phyloP scores from a whole-genome alignment of 2,329 filamentous ascomycete species.

The Apiospora arundinis region DNA sequence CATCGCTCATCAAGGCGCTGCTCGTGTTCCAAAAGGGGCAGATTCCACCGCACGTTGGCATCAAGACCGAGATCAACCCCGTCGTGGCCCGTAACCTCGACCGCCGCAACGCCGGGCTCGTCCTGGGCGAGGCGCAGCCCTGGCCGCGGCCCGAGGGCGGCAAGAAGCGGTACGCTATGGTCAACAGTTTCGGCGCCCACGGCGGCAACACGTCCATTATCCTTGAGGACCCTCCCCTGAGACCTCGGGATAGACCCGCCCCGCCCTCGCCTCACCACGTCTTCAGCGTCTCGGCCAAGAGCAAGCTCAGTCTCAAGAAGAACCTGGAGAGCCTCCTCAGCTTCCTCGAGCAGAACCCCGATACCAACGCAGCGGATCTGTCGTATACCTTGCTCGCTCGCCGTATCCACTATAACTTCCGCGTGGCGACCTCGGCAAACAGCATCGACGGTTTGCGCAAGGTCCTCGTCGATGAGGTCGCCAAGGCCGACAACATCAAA shows the following conservation, averaged over 20 bases:
- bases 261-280: constrained; percentile 26
- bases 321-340: constrained; percentile 42
- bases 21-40: constrained; percentile 48
- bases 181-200: constrained; percentile 64
- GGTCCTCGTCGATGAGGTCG: constrained; percentile 24
- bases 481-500: constrained; percentile 14
- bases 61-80: constrained; percentile 43
- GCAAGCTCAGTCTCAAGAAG: constrained; percentile 50
- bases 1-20: constrained; percentile 49
- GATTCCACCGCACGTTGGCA: constrained; percentile 57
- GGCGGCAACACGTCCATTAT: constrained; percentile 63
- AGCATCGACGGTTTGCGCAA: neutral
- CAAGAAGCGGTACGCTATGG: constrained; percentile 25
- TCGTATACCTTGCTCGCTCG: constrained; percentile 63
- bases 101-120: constrained; percentile 47
- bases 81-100: constrained; percentile 52
- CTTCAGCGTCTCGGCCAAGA: constrained; percentile 55
- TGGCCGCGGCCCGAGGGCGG: constrained; percentile 34
- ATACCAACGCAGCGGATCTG: constrained; percentile 48
- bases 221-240: constrained; percentile 49
- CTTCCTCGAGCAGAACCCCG: constrained; percentile 40
- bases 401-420: constrained; percentile 41
- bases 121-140: constrained; percentile 39
- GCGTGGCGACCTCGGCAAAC: constrained; percentile 37
- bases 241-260: no score